These are phyloP conservation scores for Hanseniaspora valbyensis DNA, from an alignment of 805 yeast species.

Conservation along the genomic window DNA sequence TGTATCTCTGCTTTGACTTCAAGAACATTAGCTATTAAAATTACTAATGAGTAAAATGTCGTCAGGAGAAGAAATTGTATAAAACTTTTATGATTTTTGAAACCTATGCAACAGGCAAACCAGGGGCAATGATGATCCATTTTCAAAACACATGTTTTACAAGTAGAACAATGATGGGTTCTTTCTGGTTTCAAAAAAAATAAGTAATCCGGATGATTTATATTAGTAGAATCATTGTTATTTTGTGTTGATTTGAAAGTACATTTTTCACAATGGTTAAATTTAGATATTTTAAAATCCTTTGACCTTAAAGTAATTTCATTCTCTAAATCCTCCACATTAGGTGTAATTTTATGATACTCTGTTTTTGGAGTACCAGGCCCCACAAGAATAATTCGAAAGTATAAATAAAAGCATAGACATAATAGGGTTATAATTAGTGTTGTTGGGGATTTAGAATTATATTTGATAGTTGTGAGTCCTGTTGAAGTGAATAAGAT, in stretches of 20 bases:
- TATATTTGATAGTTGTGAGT: not conserved
- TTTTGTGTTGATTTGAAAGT: not conserved
- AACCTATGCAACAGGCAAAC: constrained; percentile 85
- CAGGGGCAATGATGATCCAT: constrained; percentile 97
- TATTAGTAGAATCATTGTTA: too few species aligned
- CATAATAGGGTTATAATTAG: not conserved
- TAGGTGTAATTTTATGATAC: not conserved
- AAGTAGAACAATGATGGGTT: constrained; percentile 71
- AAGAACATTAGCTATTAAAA: constrained; percentile 24
- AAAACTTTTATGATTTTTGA: constrained; percentile 66
- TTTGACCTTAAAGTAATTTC: not conserved
- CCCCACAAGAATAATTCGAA: constrained; percentile 1
- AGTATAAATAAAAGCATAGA: not conserved
- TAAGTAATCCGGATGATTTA: too few species aligned
- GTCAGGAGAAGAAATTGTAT: constrained; percentile 57
- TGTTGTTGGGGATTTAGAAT: not conserved
- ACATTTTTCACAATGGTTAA: constrained; percentile 8
- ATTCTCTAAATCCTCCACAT: not conserved
- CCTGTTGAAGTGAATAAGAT: not conserved
- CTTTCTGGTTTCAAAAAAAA: constrained; percentile 72
- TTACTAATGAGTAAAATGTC: constrained; percentile 36
- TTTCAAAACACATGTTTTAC: constrained; percentile 56
- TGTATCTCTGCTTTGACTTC: not conserved
- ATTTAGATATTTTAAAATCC: not conserved
- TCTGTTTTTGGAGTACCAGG: constrained; percentile 3